Percentiles rank a stretch among this genome's conserved stretches.
phyloP scores from a whole-genome alignment of 495 filamentous ascomycete species.

The Friedmanniomyces simplex region DNA sequence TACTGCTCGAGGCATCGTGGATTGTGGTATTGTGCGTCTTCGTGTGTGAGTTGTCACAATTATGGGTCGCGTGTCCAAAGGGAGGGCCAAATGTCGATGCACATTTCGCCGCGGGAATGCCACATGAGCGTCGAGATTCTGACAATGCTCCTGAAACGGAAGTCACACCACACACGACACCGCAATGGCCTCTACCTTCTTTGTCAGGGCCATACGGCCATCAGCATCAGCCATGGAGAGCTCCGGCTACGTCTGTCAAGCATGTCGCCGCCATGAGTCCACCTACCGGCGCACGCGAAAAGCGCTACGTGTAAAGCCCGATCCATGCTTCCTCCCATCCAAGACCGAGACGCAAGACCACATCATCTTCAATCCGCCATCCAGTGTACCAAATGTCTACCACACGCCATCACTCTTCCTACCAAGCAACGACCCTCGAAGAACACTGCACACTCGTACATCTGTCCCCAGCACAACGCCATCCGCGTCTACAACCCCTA shows the following conservation, averaged over 20 bases:
- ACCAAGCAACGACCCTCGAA: slow-evolving; percentile 64
- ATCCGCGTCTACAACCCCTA: neutral
- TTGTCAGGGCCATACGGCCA: neutral
- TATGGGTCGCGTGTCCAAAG: too few relatives aligned
- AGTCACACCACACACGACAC: neutral
- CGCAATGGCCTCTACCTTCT: neutral
- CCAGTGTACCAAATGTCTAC: slow-evolving; percentile 68
- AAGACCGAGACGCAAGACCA: slow-evolving; percentile 41
- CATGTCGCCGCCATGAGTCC: slow-evolving; percentile 49
- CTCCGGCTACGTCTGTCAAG: slow-evolving; percentile 15
- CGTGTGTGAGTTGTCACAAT: neutral
- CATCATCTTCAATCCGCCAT: slow-evolving; percentile 91
- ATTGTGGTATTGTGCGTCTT: neutral
- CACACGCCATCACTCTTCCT: slow-evolving; percentile 88
- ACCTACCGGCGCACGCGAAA: slow-evolving; percentile 60
- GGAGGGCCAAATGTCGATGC: neutral
- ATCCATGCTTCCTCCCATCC: slow-evolving; percentile 51
- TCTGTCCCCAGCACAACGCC: slow-evolving; percentile 8
- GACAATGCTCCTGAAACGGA: neutral
- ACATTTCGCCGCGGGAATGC: neutral
- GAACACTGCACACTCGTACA: slow-evolving; percentile 39
- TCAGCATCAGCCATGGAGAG: neutral
- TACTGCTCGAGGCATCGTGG: slow-evolving; percentile 16
- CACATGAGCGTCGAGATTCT: neutral
- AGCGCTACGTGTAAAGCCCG: slow-evolving; percentile 60